Conservation (phyloP, 805 yeast genomes). For the Suhomyces sp. region DNA sequence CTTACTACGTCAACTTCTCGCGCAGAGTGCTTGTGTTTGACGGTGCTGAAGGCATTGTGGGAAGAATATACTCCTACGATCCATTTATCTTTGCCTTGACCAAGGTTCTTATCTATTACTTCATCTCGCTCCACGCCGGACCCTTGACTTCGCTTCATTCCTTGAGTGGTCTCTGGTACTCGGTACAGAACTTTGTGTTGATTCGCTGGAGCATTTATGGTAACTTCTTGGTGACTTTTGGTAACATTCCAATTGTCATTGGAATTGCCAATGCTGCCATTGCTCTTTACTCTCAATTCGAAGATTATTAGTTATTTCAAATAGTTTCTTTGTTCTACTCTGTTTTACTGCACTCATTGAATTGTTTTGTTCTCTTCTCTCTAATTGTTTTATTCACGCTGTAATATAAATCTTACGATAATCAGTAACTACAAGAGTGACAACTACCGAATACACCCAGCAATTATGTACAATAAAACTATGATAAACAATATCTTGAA, state of each 20-base stretch:
- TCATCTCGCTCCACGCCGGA: constrained; percentile 32
- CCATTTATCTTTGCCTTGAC: constrained; percentile 47
- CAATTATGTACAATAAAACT: no score
- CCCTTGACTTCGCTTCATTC: constrained; percentile 25
- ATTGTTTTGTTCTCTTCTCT: background rate
- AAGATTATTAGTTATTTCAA: constrained; percentile 29
- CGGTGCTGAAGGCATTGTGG: constrained; percentile 30
- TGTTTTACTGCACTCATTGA: background rate
- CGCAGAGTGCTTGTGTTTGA: constrained; percentile 34
- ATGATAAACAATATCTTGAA: no score
- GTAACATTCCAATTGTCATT: constrained; percentile 45
- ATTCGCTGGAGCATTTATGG: constrained; percentile 38
- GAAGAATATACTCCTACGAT: constrained; percentile 44
- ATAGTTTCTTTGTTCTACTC: background rate
- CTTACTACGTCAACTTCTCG: constrained; percentile 54
- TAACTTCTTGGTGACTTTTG: constrained; percentile 38
- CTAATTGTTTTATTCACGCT: constrained; percentile 1
- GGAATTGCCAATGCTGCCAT: constrained; percentile 45
- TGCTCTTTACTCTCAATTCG: constrained; percentile 52
- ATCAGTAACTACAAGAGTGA: background rate
- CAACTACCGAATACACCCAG: background rate
- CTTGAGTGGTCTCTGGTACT: constrained; percentile 22
- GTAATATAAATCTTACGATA: constrained; percentile 3
- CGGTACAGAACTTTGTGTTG: constrained; percentile 28
- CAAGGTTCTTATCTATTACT: constrained; percentile 43